Base-by-base conservation (phyloP, 1,284 basidiomycete species). In the Coriolopsis trogii region DNA sequence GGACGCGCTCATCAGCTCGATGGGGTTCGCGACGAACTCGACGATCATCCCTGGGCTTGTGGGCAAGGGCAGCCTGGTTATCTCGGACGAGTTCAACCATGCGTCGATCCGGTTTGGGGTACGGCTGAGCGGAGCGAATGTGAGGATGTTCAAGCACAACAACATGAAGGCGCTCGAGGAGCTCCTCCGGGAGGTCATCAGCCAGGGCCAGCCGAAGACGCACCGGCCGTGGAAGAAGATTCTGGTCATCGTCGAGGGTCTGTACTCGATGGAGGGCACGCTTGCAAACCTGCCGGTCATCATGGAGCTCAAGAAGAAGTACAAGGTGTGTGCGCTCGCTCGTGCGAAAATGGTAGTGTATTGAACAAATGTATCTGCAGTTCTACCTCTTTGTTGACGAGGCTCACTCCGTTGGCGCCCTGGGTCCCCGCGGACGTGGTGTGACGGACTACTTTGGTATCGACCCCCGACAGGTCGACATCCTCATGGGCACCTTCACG, bases 191-290 rank as follows among this genome's bases (percentile, higher is more conserved):
- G 97, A 99, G 73, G 89, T 87, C 39, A 97, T 99, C 73, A 93
- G 89, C 61, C 96, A 99, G 71, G 96, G 96, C 23, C 96, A 98
- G 71, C 95, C 96, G 2, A 89, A 95, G 73, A 98, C 95, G 0
- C 97, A 98, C 69, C 75, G 96, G 15, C 97, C 96, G 2, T 99
- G 96, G 96, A 98, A 97, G 79, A 98, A 98, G 80, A 99, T 99
- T 59, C 67, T 99, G 40, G 63, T 99, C 41, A 85, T 98, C 52
- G 94, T 99, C 29, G 96, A 99, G 70, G 96, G 96, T 3, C 72
- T 99, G 40, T 99, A 93, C 76, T 95, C 91, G 58, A 99, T 99
- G 97, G 96, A 99, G 72, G 97, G 96, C 21, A 95, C 92, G 6
- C 68, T 99, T 57, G 86, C 91, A 47, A 87, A 98, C 69, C 67